Percentiles rank a stretch among this genome's conserved stretches.
phyloP scores from a whole-genome alignment of 1,284 basidiomycete species.

The Fomitopsis betulina region DNA sequence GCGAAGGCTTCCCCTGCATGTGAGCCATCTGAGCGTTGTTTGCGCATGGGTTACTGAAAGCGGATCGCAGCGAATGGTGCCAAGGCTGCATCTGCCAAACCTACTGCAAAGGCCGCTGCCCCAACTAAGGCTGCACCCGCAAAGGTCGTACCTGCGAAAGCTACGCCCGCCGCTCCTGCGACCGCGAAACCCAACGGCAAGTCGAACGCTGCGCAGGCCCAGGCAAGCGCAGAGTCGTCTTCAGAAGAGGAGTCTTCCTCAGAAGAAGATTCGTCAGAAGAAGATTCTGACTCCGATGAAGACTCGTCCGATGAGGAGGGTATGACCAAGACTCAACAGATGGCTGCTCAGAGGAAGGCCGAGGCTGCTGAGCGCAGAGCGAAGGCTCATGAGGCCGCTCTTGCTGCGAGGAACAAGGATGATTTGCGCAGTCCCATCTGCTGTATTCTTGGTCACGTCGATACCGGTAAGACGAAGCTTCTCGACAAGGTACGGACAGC shows the following conservation, averaged over 20 bases:
- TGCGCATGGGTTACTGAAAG: not conserved
- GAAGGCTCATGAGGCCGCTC: constrained; percentile 82
- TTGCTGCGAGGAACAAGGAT: constrained; percentile 87
- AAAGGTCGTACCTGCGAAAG: constrained; percentile 22
- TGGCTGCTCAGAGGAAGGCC: constrained; percentile 76
- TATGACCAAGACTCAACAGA: constrained; percentile 56
- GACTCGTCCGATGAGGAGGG: constrained; percentile 56
- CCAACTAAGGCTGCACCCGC: constrained; percentile 25
- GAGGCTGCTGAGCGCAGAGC: constrained; percentile 80
- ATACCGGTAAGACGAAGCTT: constrained; percentile 99
- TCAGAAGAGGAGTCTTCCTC: constrained; percentile 25
- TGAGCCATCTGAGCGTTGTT: constrained; percentile 1
- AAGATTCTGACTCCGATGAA: constrained; percentile 40
- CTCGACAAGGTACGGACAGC: constrained; percentile 77
- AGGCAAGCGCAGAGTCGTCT: constrained; percentile 23
- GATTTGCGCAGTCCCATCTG: constrained; percentile 96
- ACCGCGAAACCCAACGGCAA: constrained; percentile 13
- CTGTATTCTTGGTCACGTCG: constrained; percentile 99
- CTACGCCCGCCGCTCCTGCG: constrained; percentile 15
- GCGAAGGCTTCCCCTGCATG: constrained; percentile 11
- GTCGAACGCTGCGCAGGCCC: constrained; percentile 21
- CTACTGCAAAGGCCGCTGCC: constrained; percentile 17
- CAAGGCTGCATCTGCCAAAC: constrained; percentile 15
- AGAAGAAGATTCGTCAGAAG: constrained; percentile 37
- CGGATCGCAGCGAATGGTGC: constrained; percentile 2